Conservation (phyloP, 2,329 filamentous ascomycete genomes). For the Epichloe festucae region DNA sequence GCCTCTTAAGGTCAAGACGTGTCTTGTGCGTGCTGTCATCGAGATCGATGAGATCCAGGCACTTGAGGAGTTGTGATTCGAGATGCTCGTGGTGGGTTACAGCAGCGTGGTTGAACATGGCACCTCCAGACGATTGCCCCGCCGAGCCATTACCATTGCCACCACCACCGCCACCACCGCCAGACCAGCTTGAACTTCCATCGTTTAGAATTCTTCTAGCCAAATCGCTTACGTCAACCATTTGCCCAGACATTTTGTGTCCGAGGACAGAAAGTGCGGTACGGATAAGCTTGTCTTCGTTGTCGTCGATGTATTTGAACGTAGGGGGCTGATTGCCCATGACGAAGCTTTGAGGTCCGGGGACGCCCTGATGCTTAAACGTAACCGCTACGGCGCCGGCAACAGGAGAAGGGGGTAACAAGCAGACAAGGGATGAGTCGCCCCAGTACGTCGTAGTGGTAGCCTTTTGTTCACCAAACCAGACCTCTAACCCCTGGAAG, state of each 20-base stretch:
- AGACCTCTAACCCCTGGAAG: conserved; percentile 62
- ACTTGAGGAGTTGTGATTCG: conserved; percentile 56
- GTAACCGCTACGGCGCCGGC: conserved; percentile 60
- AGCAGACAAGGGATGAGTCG: conserved; percentile 64
- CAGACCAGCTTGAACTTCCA: conserved; percentile 34
- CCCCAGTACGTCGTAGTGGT: conserved; percentile 72
- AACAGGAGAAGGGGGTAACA: conserved; percentile 57
- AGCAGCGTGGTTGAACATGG: conserved; percentile 28
- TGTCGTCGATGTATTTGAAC: conserved; percentile 66
- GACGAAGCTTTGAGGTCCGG: conserved; percentile 22
- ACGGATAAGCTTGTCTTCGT: conserved; percentile 54
- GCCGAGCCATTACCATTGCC: conserved; percentile 15
- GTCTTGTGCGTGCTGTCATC: conserved; percentile 59
- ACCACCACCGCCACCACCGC: conserved; percentile 11
- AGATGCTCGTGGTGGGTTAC: conserved; percentile 34
- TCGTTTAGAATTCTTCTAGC: conserved; percentile 46
- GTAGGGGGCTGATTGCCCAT: conserved; percentile 31
- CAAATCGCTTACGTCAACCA: conserved; percentile 47
- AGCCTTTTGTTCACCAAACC: conserved; percentile 58
- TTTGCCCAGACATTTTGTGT: conserved; percentile 50
- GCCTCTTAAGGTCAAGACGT: conserved; percentile 49
- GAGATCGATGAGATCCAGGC: conserved; percentile 67
- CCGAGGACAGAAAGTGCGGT: conserved; percentile 53
- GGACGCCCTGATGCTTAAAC: conserved; percentile 42
- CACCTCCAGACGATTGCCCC: conserved; percentile 29